A percentile compares a stretch with the other conserved stretches of the same genome.
phyloP scores from a whole-genome alignment of 2,329 filamentous ascomycete species.

The Neoscytalidium dimidiatum region DNA sequence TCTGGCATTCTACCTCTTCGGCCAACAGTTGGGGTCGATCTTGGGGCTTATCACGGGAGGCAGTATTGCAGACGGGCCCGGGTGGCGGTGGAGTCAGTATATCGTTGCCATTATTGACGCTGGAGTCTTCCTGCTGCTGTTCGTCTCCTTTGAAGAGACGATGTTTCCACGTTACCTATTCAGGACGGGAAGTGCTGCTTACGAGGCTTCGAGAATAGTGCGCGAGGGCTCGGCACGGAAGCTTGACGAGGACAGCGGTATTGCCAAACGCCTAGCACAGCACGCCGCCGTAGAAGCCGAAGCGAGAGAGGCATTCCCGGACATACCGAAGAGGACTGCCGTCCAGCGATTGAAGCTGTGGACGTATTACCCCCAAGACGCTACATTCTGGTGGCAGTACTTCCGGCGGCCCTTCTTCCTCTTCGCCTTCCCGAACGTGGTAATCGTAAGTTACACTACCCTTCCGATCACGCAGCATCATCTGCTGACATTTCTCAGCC shows the following conservation, averaged over 20 bases:
- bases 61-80: conserved; percentile 36
- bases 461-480: neutral
- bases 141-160: conserved; percentile 38
- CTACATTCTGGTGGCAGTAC: conserved; percentile 42
- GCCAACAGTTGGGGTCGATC: conserved; percentile 43
- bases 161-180: conserved; percentile 39
- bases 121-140: conserved; percentile 22
- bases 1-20: conserved; percentile 42
- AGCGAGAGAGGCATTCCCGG: conserved; percentile 15
- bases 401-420: conserved; percentile 44
- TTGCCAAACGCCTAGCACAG: neutral
- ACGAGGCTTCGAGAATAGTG: neutral
- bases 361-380: conserved; percentile 35
- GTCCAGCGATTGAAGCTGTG: conserved; percentile 26
- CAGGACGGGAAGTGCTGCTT: neutral
- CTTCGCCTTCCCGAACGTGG: conserved; percentile 43
- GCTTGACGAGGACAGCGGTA: neutral
- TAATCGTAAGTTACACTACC: conserved; percentile 27
- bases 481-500: conserved; percentile 14
- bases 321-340: conserved; percentile 24
- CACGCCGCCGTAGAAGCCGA: neutral
- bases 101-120: conserved; percentile 34
- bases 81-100: conserved; percentile 38
- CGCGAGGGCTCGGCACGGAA: neutral
- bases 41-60: conserved; percentile 41